These are phyloP conservation scores for Exophiala sp. DNA, from an alignment of 2,329 filamentous ascomycete genomes.

Conservation along the genomic window DNA sequence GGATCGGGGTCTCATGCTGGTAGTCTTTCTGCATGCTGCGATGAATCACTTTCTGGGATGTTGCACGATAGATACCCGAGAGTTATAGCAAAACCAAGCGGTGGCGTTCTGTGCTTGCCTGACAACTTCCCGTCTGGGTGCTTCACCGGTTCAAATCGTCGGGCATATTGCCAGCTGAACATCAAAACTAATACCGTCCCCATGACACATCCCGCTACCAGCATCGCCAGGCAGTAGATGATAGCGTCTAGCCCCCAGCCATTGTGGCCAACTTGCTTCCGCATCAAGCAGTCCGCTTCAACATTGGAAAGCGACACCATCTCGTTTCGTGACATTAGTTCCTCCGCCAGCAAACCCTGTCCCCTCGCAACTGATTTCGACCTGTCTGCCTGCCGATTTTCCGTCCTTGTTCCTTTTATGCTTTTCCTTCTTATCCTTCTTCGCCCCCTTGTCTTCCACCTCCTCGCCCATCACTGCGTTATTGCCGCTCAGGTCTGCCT, in stretches of 20 bases:
- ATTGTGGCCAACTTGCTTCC: neutral
- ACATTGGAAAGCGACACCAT: slow-evolving; percentile 76
- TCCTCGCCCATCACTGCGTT: slow-evolving; percentile 27
- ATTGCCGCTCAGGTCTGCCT: slow-evolving; percentile 60
- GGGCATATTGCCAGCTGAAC: too few species aligned
- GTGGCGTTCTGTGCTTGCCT: neutral
- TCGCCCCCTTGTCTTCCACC: neutral
- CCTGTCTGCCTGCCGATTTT: slow-evolving; percentile 58
- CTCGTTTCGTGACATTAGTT: slow-evolving; percentile 70
- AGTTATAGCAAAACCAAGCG: neutral
- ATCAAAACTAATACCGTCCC: too few species aligned
- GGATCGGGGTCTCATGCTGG: neutral
- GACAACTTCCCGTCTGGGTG: too few species aligned
- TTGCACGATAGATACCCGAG: slow-evolving; percentile 2
- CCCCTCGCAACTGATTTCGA: slow-evolving; percentile 76
- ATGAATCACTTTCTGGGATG: neutral
- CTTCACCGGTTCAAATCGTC: too few species aligned
- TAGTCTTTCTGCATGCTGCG: neutral
- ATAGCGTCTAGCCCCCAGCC: neutral
- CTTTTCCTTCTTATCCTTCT: slow-evolving; percentile 30
- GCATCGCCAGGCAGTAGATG: too few species aligned
- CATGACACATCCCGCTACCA: too few species aligned
- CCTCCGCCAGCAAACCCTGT: slow-evolving; percentile 91
- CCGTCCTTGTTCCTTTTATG: slow-evolving; percentile 37
- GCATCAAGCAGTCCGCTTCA: slow-evolving; percentile 36